These are phyloP conservation scores for Aspergillus bombycis DNA, from an alignment of 2,329 filamentous ascomycete genomes.

Conservation along the genomic window DNA sequence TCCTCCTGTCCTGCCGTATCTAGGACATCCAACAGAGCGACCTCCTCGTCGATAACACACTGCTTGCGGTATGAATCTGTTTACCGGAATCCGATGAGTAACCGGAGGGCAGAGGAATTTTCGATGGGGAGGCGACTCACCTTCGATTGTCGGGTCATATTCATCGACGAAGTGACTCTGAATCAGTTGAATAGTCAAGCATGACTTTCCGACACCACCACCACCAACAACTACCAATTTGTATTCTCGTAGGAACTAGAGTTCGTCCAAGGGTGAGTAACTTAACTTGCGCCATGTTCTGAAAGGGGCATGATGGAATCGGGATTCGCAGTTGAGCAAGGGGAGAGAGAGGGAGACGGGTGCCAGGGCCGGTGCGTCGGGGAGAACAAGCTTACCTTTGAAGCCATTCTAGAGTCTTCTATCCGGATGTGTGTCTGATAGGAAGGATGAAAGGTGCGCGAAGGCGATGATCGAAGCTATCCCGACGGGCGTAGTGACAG, in stretches of 20 bases:
- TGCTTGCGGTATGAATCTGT: slow-evolving; percentile 99
- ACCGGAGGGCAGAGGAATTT: background rate
- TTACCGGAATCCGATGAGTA: background rate
- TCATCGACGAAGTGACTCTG: slow-evolving; percentile 98
- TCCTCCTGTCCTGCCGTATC: slow-evolving; percentile 98
- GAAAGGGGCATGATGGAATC: slow-evolving; percentile 6
- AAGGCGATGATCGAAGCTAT: slow-evolving; percentile 28
- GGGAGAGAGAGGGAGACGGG: slow-evolving; percentile 9
- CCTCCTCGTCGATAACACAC: slow-evolving; percentile 97
- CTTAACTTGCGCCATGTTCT: slow-evolving; percentile 18
- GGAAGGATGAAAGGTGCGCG: slow-evolving; percentile 14
- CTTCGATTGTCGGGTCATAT: slow-evolving; percentile 99
- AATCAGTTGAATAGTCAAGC: slow-evolving; percentile 95
- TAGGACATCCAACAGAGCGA: slow-evolving; percentile 94
- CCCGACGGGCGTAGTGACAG: slow-evolving; percentile 22
- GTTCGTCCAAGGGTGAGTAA: slow-evolving; percentile 24
- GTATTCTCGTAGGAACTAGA: slow-evolving; percentile 83
- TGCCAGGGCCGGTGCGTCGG: slow-evolving; percentile 6
- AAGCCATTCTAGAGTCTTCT: slow-evolving; percentile 31
- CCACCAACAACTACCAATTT: slow-evolving; percentile 97
- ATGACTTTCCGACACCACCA: slow-evolving; percentile 98
- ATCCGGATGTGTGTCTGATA: slow-evolving; percentile 13
- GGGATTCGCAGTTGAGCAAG: slow-evolving; percentile 5
- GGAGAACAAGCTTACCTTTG: slow-evolving; percentile 28
- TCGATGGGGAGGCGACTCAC: slow-evolving; percentile 45